Evolutionary conservation across 225 moss, liverwort and hornwort species (phyloP), one percentile per base, ranked within the genome.

Genomic region (Sphagnum tenellum): DNA sequence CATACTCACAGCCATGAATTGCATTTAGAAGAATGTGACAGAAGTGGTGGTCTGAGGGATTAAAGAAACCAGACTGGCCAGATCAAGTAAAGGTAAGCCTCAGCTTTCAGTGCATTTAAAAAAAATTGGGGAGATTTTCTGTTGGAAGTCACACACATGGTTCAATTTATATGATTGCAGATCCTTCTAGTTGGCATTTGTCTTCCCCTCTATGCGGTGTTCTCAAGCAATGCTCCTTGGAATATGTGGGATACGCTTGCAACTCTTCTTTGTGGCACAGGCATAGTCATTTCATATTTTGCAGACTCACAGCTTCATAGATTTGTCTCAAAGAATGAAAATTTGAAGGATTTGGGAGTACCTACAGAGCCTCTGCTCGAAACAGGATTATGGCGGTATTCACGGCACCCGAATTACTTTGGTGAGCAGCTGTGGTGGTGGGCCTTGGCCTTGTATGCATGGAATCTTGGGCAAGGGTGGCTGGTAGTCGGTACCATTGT

Each of bases 341-440:
- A 9, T 5, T 73, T 90, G 2, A 82, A 66, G 63, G 83, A 79
- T 12, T 73, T 90, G 4, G 86, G 87, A 62, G 89, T 70, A 56
- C 64, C 90, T 50, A 77, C 78, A 10, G 71, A 77, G 3, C 86
- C 82, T 45, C 76, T 93, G 48, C 66, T 98, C 4, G 60, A 89
- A 64, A 71, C 57, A 3, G 98, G 98, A 0, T 55, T 93, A 70
- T 98, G 98, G 98, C 72, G 60, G 54, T 89, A 88, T 69, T 98
- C 90, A 4, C 83, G 98, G 66, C 98, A 98, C 62, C 98, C 98
- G 5, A 93, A 98, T 50, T 98, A 98, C 62, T 84, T 98, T n/a
- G 98, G 98, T 3, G 93, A 98, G 98, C 93, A 93, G 70, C 73
- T 93, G 56, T 93, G 90, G 71, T 93, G 98, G 98, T 93, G 93